Evolutionary conservation across 2,329 filamentous ascomycete species (phyloP), one percentile per base, ranked within the genome.

Genomic region (Thermoascus crustaceus): DNA sequence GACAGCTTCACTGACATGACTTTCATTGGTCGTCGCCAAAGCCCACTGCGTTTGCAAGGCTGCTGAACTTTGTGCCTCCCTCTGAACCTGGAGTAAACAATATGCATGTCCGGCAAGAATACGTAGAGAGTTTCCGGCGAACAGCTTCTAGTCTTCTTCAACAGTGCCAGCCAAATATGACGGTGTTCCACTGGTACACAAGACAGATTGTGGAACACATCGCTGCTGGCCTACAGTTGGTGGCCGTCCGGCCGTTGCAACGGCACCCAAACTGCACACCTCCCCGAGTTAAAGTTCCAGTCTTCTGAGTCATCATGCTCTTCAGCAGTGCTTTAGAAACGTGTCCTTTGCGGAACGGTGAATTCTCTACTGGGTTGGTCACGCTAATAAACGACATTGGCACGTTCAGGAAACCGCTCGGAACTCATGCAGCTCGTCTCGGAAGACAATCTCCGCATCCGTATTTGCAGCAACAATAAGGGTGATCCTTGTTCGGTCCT

Each of bases 1-100:
- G 40, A 43, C 5, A 42, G 42, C 8, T 55, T 57, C 30, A 55
- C 54, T 18, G 53, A 58, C 18, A 49, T 50, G 44, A 54, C 49
- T 1, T 47, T 52, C 14, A 40, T 38, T 52, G 24, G 37, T 58
- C 1, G 33, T 46, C 5, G 40, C 43, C 4, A 46, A 49, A 27
- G 44, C 53, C 3, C 46, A 50, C 21, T 47, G 36, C 13, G 45
- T 46, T n/a, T 3, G 38, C 44, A 6, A 40, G 54, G 17, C 35
- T 43, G 1, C 39, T 58, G 20, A 52, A 47, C 5, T 55, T 51
- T 34, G 39, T 47, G 2, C 48, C 47, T 17, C 46, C 50, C 18
- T 46, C 35, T 4, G 48, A 55, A 23, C 38, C 40, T 8, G 40
- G 41, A 1, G 43, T 48, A 9, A 47, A 45, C n/a, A 40, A 43